A percentile compares a stretch with the other conserved stretches of the same genome.
Conservation (phyloP, 352 stramenopile species). For the Pilasporangium apinafurcum region DNA sequence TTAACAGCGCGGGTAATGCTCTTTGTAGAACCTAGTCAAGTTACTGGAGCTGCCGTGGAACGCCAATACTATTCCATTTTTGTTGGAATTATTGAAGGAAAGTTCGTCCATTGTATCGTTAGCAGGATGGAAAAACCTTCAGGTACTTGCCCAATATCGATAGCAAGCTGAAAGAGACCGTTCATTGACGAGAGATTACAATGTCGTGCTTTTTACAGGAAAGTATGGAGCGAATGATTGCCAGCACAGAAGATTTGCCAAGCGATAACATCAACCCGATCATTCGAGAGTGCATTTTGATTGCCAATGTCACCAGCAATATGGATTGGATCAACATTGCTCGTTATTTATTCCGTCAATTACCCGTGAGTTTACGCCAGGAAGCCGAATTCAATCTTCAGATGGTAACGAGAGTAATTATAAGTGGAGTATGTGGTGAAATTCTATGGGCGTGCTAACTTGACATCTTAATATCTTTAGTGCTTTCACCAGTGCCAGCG, state of each 20-base stretch:
- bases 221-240: conserved; percentile 40
- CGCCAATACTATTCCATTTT: conserved; percentile 31
- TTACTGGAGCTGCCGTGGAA: conserved; percentile 69
- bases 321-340: conserved; percentile 46
- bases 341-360: conserved; percentile 37
- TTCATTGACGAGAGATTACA: neutral
- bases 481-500: conserved; percentile 51
- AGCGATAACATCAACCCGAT: conserved; percentile 55
- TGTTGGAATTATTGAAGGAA: conserved; percentile 57
- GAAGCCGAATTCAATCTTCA: conserved; percentile 77
- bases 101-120: conserved; percentile 30
- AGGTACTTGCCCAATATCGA: conserved; percentile 14
- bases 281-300: conserved; percentile 50
- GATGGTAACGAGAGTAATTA: conserved; percentile 51
- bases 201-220: conserved; percentile 13
- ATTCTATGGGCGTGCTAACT: neutral
- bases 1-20: neutral
- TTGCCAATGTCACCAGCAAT: conserved; percentile 34
- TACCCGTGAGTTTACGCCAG: conserved; percentile 47
- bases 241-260: conserved; percentile 17
- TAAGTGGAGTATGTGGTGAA: neutral
- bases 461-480: conserved; percentile 10
- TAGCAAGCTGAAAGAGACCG: neutral
- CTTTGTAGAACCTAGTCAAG: conserved; percentile 37
- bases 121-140: conserved; percentile 44